phyloP scores from a whole-genome alignment of 73 alveolate genomes.

The Paramecium sexaurelia region DNA sequence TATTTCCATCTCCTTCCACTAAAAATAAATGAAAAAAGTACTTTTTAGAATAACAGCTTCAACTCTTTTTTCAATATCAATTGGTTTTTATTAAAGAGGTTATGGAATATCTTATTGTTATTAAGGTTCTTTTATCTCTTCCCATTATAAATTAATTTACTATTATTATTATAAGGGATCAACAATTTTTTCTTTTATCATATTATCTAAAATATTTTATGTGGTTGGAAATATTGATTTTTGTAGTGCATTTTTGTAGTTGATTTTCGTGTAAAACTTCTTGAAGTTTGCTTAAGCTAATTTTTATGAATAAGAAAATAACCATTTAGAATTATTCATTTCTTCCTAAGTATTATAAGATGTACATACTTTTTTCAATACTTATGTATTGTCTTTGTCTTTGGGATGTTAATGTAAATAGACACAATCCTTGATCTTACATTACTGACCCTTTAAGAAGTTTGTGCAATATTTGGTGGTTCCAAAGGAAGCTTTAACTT shows the following conservation, averaged over 20 bases:
- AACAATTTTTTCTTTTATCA: constrained; percentile 40
- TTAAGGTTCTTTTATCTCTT: not conserved
- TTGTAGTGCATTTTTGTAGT: constrained; percentile 44
- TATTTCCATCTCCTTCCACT: constrained; percentile 1
- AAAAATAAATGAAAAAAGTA: not conserved
- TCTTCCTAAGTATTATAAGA: constrained; percentile 34
- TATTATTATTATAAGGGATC: not conserved
- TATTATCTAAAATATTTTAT: constrained; percentile 7
- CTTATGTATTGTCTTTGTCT: constrained; percentile 71
- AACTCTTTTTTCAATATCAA: constrained; percentile 19
- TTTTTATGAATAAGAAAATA: constrained; percentile 53
- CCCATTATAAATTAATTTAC: not conserved
- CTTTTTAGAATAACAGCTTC: constrained; percentile 42
- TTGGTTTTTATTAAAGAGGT: not conserved
- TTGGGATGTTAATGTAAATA: constrained; percentile 79
- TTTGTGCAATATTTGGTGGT: constrained; percentile 86
- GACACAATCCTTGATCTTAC: constrained; percentile 83
- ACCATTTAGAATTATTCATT: constrained; percentile 59
- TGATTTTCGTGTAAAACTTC: constrained; percentile 36
- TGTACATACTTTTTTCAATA: constrained; percentile 1
- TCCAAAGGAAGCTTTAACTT: constrained; percentile 83
- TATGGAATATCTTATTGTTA: not conserved
- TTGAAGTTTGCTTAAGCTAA: constrained; percentile 57
- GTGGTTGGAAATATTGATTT: constrained; percentile 66
- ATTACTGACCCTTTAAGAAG: constrained; percentile 76